These are phyloP conservation scores for Torulaspora gathmanii DNA, from an alignment of 805 yeast genomes.

Conservation along the genomic window DNA sequence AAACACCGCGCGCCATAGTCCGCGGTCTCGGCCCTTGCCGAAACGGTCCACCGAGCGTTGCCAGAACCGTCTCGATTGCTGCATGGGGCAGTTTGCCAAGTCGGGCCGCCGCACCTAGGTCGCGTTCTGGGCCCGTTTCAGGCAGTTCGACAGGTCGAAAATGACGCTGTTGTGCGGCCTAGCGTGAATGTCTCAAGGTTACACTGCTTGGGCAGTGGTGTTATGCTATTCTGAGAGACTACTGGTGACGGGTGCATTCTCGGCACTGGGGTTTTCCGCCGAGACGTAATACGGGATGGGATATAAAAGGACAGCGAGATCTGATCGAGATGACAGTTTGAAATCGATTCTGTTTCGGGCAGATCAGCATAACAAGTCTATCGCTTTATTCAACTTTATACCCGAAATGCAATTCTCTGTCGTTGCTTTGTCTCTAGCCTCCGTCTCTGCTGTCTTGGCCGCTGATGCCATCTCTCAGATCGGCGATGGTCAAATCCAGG, in stretches of 20 bases:
- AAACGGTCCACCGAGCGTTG: background rate
- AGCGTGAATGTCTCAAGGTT: background rate
- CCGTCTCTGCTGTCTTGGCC: conserved; percentile 14
- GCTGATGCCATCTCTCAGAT: conserved; percentile 17
- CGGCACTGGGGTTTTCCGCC: background rate
- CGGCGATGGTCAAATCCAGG: conserved; percentile 17
- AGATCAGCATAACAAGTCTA: conserved; percentile 7
- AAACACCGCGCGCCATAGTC: background rate
- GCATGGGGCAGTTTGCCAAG: background rate
- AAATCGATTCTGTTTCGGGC: background rate
- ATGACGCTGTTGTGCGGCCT: background rate
- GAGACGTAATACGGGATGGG: background rate
- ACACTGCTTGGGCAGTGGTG: background rate
- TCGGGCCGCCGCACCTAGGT: background rate
- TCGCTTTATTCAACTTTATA: conserved; percentile 6
- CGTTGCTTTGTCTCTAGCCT: conserved; percentile 16
- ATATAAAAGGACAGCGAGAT: background rate
- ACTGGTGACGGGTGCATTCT: background rate
- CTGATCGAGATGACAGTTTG: background rate
- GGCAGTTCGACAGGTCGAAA: background rate
- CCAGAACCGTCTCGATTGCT: background rate
- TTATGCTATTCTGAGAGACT: background rate
- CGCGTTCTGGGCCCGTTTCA: background rate
- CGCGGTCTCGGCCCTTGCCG: background rate
- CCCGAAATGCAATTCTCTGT: conserved; percentile 17